Evolutionary conservation across 805 yeast species (phyloP), one percentile per base, ranked within the genome.

Genomic region (Lipomyces sp.): DNA sequence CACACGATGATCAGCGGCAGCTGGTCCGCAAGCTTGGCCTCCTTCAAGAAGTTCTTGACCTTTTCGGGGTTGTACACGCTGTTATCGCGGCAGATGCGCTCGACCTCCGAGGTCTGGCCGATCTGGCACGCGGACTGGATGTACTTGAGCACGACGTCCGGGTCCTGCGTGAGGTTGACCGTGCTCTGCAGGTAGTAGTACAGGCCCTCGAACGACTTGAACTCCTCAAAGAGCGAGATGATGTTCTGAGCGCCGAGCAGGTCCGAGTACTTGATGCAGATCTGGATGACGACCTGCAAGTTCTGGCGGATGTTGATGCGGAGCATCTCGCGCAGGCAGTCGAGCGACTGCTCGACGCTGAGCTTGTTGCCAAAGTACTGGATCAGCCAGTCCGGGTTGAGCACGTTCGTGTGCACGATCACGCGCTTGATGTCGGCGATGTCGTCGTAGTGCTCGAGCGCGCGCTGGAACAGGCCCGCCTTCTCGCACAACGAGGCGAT

Each of bases 31-130:
- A 93, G 77, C 65, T 86, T 82, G 56, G 91, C 88, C 68, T 93
- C 98, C 72, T 93, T 93, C 73, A 93, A 78, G 72, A 86, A 95
- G 74, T 93, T 93, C 77, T 93, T 93, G 53, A 93, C 98, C 72
- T 90, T 90, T 69, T 93, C 98, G 53, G 98, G 95, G 67, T 89
- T 91, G 71, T 91, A 93, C 52, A 88, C 91, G 60, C 81, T 86
- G 75, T 93, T 93, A 67, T 89, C 96, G 69, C 93, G 83, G 45
- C 89, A 96, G 56, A 93, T 81, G 70, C 99, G 82, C 74, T 93
- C 98, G 65, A 93, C 88, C 73, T 93, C 99, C 65, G 86, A 85
- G 68, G 78, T 77, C 74, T 93, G 98, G 55, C 90, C 90, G 67
- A 88, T 76, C 65, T 80, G 82, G 36, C 96, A 86, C 57, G 98